Conservation (phyloP, 2,329 filamentous ascomycete genomes). For the Clonostachys rhizophaga region DNA sequence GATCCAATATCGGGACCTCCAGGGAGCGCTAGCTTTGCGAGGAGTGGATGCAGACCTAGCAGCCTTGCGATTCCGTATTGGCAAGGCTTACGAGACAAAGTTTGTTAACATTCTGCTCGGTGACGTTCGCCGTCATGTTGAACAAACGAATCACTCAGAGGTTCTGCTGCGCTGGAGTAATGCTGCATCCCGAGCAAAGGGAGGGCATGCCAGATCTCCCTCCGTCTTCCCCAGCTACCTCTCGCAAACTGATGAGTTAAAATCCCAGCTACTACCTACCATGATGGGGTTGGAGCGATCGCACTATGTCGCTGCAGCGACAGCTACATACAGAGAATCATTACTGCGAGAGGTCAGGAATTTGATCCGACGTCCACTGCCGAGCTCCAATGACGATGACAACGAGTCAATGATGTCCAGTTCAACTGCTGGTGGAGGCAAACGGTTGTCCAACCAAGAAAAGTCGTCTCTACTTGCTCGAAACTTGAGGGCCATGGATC, state of each 20-base stretch:
- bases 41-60: conserved; percentile 74
- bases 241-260: conserved; percentile 64
- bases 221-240: conserved; percentile 77
- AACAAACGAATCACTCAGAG: conserved; percentile 63
- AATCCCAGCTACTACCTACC: conserved; percentile 63
- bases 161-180: conserved; percentile 83
- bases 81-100: conserved; percentile 77
- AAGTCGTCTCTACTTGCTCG: conserved; percentile 85
- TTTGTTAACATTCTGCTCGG: conserved; percentile 74
- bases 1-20: conserved; percentile 59
- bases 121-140: conserved; percentile 78
- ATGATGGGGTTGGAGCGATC: conserved; percentile 78
- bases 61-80: conserved; percentile 73
- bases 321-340: conserved; percentile 78
- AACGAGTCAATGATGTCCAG: conserved; percentile 83
- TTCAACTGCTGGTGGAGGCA: conserved; percentile 68
- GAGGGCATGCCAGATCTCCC: conserved; percentile 60
- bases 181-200: conserved; percentile 68
- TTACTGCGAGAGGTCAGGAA: conserved; percentile 82
- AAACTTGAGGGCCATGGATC: conserved; percentile 79
- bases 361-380: conserved; percentile 78
- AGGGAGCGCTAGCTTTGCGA: conserved; percentile 73
- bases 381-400: conserved; percentile 92
- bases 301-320: conserved; percentile 73
- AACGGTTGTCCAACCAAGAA: conserved; percentile 72